A percentile compares a stretch with the other conserved stretches of the same genome.
Evolutionary conservation across 2,329 filamentous ascomycete genomes (phyloP).

Genomic region (Xylariaceae sp.): DNA sequence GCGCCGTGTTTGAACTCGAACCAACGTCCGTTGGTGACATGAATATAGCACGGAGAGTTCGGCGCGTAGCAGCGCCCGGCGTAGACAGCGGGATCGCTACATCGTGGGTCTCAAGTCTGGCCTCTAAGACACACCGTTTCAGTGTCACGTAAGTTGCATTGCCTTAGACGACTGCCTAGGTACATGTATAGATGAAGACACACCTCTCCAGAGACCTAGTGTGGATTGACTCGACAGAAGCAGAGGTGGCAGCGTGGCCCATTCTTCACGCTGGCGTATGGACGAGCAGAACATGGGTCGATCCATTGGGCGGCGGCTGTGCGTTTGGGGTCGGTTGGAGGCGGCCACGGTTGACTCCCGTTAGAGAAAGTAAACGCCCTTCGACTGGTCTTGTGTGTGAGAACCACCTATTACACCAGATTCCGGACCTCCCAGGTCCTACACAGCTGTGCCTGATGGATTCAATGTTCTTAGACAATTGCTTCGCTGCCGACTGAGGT

Average conservation of each 20-base stretch:
- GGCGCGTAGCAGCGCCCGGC: conserved; percentile 6
- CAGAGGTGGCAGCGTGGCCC: conserved; percentile 22
- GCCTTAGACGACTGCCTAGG: background rate
- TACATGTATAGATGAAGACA: background rate
- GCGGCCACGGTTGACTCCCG: too few relatives aligned
- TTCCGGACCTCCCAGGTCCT: too few relatives aligned
- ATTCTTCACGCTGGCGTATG: conserved; percentile 27
- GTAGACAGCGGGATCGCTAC: conserved; percentile 37
- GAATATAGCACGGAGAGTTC: conserved; percentile 37
- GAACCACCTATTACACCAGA: too few relatives aligned
- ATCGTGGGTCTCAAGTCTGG: conserved; percentile 41
- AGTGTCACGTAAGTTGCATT: conserved; percentile 6
- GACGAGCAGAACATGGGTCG: conserved; percentile 26
- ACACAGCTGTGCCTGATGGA: too few relatives aligned
- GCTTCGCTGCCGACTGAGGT: too few relatives aligned
- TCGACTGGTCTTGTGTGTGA: too few relatives aligned
- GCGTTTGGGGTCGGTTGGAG: too few relatives aligned
- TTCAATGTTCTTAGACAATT: too few relatives aligned
- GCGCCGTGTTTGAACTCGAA: conserved; percentile 25
- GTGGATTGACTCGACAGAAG: conserved; percentile 20
- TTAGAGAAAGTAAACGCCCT: too few relatives aligned
- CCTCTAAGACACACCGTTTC: conserved; percentile 33
- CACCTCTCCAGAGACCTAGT: conserved; percentile 29
- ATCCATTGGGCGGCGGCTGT: conserved; percentile 16
- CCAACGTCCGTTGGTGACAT: conserved; percentile 37